Percentiles rank a stretch among this genome's conserved stretches.
Evolutionary conservation across 371 early-diverging fungal genomes (phyloP).

Genomic region (Rhizopus arrhizus): DNA sequence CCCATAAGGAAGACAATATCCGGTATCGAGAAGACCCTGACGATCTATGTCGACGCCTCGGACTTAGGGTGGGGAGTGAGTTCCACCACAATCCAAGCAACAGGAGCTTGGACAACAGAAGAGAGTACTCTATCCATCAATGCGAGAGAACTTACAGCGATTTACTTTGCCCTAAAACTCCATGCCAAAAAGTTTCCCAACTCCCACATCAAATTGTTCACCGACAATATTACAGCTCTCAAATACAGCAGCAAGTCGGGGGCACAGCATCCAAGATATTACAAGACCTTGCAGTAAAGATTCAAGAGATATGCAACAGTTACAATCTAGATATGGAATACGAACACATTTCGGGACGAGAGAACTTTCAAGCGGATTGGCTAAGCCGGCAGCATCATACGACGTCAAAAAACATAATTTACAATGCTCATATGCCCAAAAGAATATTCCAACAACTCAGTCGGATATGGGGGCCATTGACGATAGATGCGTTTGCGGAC

Average conservation of each 20-base stretch:
- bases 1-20: constrained; percentile 1
- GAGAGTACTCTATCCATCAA: constrained; percentile 9
- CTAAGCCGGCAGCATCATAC: constrained; percentile 7
- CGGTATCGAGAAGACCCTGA: not conserved
- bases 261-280: constrained; percentile 6
- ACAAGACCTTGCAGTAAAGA: constrained; percentile 12
- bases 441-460: constrained; percentile 1
- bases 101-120: constrained; percentile 4
- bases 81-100: not conserved
- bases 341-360: constrained; percentile 13
- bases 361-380: constrained; percentile 16
- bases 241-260: constrained; percentile 19
- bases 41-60: constrained; percentile 18
- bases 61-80: constrained; percentile 14
- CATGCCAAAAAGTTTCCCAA: constrained; percentile 4
- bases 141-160: constrained; percentile 11
- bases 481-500: constrained; percentile 8
- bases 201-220: constrained; percentile 3
- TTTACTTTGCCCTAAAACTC: constrained; percentile 9
- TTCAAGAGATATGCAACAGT: constrained; percentile 12
- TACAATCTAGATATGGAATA: constrained; percentile 9
- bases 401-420: not conserved
- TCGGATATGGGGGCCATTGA: constrained; percentile 7
- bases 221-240: constrained; percentile 13
- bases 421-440: constrained; percentile 6